Conservation (phyloP, 768 basidiomycete genomes). For the Suillus sp. region DNA sequence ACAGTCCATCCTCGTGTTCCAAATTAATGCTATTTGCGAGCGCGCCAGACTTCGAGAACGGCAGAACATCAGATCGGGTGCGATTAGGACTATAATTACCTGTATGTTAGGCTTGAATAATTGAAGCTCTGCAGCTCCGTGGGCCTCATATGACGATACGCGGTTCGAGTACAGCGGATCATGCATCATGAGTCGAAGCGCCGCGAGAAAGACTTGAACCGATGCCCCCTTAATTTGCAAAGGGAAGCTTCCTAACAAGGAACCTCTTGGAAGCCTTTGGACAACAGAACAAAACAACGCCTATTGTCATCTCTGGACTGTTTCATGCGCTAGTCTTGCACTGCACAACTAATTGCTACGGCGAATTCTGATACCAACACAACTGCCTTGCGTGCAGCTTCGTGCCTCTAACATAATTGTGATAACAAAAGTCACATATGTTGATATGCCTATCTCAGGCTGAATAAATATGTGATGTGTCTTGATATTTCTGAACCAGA, state of each 20-base stretch:
- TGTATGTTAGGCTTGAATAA: too few relatives aligned
- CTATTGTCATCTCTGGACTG: too few relatives aligned
- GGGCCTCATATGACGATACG: too few relatives aligned
- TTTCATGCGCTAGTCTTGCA: background rate
- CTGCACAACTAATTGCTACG: background rate
- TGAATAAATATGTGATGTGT: slow-evolving; percentile 2
- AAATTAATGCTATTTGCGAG: too few relatives aligned
- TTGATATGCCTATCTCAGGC: background rate
- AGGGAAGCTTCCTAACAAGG: background rate
- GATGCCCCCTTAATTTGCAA: too few relatives aligned
- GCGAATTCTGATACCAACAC: background rate
- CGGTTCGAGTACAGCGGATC: too few relatives aligned
- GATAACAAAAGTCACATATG: background rate
- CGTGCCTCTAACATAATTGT: background rate
- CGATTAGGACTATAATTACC: too few relatives aligned
- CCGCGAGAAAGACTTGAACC: too few relatives aligned
- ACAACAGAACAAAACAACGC: background rate
- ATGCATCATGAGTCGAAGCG: too few relatives aligned
- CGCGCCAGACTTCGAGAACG: background rate
- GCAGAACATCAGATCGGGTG: background rate
- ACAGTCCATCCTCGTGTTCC: background rate
- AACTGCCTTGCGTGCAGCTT: background rate
- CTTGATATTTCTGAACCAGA: background rate
- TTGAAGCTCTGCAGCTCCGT: too few relatives aligned
- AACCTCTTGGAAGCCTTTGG: background rate